These are phyloP conservation scores for Phaeophleospora eucalypticola DNA, from an alignment of 2,329 filamentous ascomycete genomes.

Conservation along the genomic window DNA sequence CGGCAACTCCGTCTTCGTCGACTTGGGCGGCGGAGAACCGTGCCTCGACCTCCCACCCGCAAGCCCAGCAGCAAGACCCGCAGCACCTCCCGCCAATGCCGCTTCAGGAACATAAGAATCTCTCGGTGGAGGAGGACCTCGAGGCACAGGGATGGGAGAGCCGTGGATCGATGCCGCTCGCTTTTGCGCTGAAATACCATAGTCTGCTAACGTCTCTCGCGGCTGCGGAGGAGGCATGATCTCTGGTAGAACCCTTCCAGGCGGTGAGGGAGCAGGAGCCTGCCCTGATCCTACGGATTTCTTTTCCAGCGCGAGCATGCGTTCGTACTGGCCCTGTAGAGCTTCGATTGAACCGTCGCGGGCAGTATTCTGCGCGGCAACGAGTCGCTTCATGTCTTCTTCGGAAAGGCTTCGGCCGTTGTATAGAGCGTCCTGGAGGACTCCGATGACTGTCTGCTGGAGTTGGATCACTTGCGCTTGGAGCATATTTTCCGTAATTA, in stretches of 20 bases:
- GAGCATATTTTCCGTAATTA: slow-evolving; percentile 40
- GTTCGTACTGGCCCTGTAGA: slow-evolving; percentile 28
- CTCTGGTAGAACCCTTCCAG: not conserved
- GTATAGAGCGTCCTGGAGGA: slow-evolving; percentile 42
- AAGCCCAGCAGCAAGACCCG: too few species aligned
- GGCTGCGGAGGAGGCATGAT: not conserved
- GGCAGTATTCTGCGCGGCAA: slow-evolving; percentile 39
- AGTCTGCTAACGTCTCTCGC: not conserved
- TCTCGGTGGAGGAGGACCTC: too few species aligned
- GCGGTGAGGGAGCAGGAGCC: too few species aligned
- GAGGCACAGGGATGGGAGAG: too few species aligned
- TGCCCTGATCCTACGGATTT: not conserved
- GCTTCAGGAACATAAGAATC: too few species aligned
- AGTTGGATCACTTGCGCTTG: slow-evolving; percentile 42
- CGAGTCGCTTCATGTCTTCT: slow-evolving; percentile 38
- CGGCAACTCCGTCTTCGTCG: not conserved
- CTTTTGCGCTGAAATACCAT: not conserved
- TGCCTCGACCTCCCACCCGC: too few species aligned
- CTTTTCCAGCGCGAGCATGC: slow-evolving; percentile 2
- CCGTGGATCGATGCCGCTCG: not conserved
- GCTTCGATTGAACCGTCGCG: slow-evolving; percentile 40
- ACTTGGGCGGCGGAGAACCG: not conserved
- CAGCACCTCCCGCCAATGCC: too few species aligned
- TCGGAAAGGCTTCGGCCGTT: slow-evolving; percentile 38
- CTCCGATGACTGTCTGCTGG: slow-evolving; percentile 42